Evolutionary conservation across 345 rosid species (phyloP), one percentile per base, ranked within the genome.

Genomic region (Gynandropsis gynandra): DNA sequence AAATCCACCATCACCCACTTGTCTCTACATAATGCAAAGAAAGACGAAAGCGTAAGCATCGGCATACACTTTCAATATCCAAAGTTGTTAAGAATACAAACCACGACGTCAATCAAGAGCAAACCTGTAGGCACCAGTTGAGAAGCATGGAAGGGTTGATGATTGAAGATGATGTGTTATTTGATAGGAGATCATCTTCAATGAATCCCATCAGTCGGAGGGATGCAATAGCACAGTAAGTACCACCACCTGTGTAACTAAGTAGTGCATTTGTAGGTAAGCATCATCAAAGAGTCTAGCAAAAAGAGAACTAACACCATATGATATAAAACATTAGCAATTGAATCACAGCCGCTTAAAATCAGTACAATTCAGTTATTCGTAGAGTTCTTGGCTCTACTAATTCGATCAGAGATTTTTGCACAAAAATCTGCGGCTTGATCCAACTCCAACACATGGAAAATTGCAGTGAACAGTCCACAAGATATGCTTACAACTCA

Each of bases 141-240:
- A 87, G 74, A 58, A 90, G 76, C 45, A 74, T 62, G 1, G 68
- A 72, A 67, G 79, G 13, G 19, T 82, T 70, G 21, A 76, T 56
- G 44, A 68, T 54, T 48, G 89, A 75, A 64, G 76, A 64, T 52
- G 67, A 12, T 45, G 68, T 45, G 50, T 21, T 59, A 56, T 59
- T 63, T 52, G 79, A 69, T 36, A 87, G 71, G 39, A 74, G 55
- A 74, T 79, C 81, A 59, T 65, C 85, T 65, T 76, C 85, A 62
- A 84, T 60, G 64, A 69, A 85, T 29, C 95, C 95, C 98, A 87
- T 84, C 58, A 90, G 61, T 20, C 52, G 72, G 55, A 90, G 96
- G 48, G 95, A 80, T 47, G 95, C 98, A 45, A 90, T 72, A 51
- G 95, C 96, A 72, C 98, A 87, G 74, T 74, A 90, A 4, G 93